A percentile compares a stretch with the other conserved stretches of the same genome.
These are phyloP conservation scores for Hanseniaspora hatyaiensis DNA, from an alignment of 805 yeast genomes.

Conservation along the genomic window DNA sequence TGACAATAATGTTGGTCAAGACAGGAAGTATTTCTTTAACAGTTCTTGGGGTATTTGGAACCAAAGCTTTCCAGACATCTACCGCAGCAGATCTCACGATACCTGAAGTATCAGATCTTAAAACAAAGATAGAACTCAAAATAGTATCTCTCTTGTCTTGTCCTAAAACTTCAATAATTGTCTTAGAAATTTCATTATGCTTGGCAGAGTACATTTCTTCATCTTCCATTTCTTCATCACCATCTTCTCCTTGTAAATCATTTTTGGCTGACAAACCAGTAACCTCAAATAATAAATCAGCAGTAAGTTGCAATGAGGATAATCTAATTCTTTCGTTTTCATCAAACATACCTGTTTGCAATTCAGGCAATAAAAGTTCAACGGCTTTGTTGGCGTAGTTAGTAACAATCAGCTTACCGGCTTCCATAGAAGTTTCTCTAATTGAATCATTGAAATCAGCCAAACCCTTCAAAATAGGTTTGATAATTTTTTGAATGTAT, in stretches of 20 bases:
- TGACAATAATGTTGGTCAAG: conserved; percentile 66
- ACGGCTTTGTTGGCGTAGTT: conserved; percentile 88
- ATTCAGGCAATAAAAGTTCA: conserved; percentile 83
- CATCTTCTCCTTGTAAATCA: conserved; percentile 51
- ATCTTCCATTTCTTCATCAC: conserved; percentile 27
- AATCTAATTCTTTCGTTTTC: conserved; percentile 74
- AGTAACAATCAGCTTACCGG: conserved; percentile 83
- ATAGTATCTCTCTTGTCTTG: conserved; percentile 78
- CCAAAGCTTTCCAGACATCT: conserved; percentile 94
- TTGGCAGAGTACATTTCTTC: conserved; percentile 35
- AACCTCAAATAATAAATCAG: conserved; percentile 86
- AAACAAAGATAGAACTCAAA: conserved; percentile 74
- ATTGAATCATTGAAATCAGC: conserved; percentile 83
- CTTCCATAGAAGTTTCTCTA: conserved; percentile 78
- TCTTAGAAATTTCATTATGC: conserved; percentile 44
- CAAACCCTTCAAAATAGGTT: conserved; percentile 82
- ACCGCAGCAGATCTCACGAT: conserved; percentile 79
- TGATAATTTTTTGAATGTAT: conserved; percentile 70
- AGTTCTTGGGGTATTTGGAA: conserved; percentile 89
- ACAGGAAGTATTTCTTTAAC: conserved; percentile 84
- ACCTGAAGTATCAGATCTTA: conserved; percentile 84
- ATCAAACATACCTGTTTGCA: conserved; percentile 80
- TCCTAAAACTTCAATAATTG: conserved; percentile 70
- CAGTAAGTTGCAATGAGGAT: conserved; percentile 88
- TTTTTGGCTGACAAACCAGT: conserved; percentile 77